A percentile compares a stretch with the other conserved stretches of the same genome.
Conservation (phyloP, 1,284 basidiomycete species). For the Leucoagaricus sp. region DNA sequence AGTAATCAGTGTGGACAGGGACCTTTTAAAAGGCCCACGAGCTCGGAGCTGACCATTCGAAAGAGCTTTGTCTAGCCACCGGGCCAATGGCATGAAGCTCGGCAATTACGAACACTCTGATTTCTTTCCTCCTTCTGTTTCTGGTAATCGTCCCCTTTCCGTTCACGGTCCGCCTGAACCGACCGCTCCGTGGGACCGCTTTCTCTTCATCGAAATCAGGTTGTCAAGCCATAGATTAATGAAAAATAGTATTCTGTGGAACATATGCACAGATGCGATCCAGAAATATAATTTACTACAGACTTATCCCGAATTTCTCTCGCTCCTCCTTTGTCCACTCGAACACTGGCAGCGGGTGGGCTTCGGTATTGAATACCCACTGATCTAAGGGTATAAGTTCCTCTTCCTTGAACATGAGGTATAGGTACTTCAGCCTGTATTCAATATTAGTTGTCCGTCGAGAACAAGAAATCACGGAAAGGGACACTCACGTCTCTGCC, state of each 20-base stretch:
- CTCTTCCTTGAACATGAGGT: constrained; percentile 59
- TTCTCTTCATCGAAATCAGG: no score
- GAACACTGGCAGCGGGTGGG: constrained; percentile 79
- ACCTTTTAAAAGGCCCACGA: constrained; percentile 11
- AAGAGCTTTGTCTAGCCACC: constrained; percentile 5
- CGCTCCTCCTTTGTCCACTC: constrained; percentile 57
- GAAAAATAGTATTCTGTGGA: no score
- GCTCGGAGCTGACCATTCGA: not conserved
- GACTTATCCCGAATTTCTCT: constrained; percentile 33
- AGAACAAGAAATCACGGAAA: not conserved
- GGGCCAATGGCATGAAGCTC: constrained; percentile 10
- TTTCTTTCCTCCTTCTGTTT: not conserved
- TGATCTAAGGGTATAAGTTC: constrained; percentile 64
- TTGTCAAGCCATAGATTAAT: no score
- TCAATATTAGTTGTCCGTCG: constrained; percentile 9
- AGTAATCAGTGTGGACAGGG: not conserved
- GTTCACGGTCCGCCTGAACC: not conserved
- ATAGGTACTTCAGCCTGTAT: constrained; percentile 68
- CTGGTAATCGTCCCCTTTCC: not conserved
- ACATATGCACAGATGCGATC: no score
- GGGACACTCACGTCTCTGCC: constrained; percentile 66
- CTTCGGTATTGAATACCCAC: constrained; percentile 89
- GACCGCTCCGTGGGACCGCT: not conserved
- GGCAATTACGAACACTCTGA: not conserved
- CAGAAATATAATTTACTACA: no score